A percentile compares a stretch with the other conserved stretches of the same genome.
phyloP scores from a whole-genome alignment of 78 protist species.

The Cavenderia fasciculata region DNA sequence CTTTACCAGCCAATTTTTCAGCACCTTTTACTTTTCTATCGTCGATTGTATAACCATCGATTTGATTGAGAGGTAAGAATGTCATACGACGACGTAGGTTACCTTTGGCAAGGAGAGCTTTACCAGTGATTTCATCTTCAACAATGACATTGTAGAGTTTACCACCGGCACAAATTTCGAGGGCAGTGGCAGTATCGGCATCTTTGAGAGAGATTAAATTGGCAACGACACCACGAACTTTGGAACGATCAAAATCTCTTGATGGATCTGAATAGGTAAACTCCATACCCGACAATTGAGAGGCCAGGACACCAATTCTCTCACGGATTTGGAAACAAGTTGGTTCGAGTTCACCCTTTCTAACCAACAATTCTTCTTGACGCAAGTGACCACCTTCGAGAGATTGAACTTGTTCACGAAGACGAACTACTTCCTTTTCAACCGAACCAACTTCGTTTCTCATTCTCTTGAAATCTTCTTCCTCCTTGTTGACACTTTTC shows the following conservation, averaged over 20 bases:
- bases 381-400: not conserved
- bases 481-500: not conserved
- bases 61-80: conserved; percentile 97
- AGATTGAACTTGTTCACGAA: not conserved
- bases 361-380: conserved; percentile 13
- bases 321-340: conserved; percentile 23
- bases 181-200: conserved; percentile 82
- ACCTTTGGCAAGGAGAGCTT: conserved; percentile 89
- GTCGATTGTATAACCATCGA: conserved; percentile 62
- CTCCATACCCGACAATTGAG: conserved; percentile 66
- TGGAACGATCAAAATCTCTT: conserved; percentile 79
- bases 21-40: conserved; percentile 35
- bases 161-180: conserved; percentile 95
- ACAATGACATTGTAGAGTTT: conserved; percentile 95
- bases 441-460: not conserved
- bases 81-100: conserved; percentile 91
- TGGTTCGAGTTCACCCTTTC: conserved; percentile 38
- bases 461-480: conserved; percentile 25
- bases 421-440: conserved; percentile 47
- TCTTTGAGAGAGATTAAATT: conserved; percentile 81
- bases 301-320: conserved; percentile 30
- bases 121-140: conserved; percentile 90
- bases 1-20: conserved; percentile 59
- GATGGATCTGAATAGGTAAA: conserved; percentile 89
- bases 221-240: conserved; percentile 95